phyloP scores from a whole-genome alignment of 139 green algal genomes.

The Chlorella sp. region DNA sequence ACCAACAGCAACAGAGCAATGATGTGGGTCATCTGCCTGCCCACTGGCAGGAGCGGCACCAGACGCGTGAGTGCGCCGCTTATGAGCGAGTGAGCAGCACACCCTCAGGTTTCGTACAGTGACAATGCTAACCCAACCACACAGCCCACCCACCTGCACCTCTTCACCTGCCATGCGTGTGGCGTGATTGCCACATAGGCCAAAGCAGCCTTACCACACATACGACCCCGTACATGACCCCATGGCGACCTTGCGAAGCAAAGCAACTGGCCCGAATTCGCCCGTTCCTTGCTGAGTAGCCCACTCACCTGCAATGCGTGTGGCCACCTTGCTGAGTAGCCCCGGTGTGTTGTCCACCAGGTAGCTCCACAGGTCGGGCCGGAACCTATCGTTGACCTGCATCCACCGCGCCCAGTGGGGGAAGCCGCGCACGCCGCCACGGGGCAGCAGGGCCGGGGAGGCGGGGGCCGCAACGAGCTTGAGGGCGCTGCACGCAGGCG shows the following conservation, averaged over 20 bases:
- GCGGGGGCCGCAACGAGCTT: slow-evolving; percentile 34
- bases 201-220: not conserved
- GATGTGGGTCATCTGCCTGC: not conserved
- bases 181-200: not conserved
- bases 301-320: slow-evolving; percentile 17
- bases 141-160: not conserved
- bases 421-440: slow-evolving; percentile 47
- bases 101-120: not conserved
- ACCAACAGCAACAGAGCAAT: not conserved
- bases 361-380: slow-evolving; percentile 15
- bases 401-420: slow-evolving; percentile 52
- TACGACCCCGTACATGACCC: not conserved
- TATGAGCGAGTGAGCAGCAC: too few relatives aligned
- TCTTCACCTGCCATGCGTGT: not conserved
- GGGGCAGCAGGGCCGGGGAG: slow-evolving; percentile 39
- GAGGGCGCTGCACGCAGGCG: slow-evolving; percentile 5
- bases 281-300: not conserved
- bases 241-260: too few relatives aligned
- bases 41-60: not conserved
- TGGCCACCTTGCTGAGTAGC: slow-evolving; percentile 21
- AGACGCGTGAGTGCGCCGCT: not conserved
- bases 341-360: slow-evolving; percentile 12
- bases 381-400: slow-evolving; percentile 33
- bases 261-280: too few relatives aligned
- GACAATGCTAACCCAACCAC: not conserved